Base-by-base conservation (phyloP, 306 rosid genomes). In the Casuarina equisetifolia region DNA sequence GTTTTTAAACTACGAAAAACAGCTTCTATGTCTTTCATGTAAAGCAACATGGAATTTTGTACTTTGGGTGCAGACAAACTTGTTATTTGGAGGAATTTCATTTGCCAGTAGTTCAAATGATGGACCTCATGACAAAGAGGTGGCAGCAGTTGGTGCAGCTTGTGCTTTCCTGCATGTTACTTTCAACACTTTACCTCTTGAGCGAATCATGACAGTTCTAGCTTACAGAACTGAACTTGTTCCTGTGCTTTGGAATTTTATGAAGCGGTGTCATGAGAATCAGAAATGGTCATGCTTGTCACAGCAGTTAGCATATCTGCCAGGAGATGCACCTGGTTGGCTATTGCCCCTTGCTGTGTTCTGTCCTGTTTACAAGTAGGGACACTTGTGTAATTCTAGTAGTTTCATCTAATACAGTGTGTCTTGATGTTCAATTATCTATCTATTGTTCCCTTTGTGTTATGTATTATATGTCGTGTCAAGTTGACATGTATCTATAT, bases 241-340 rank as follows among this genome's bases (percentile, higher is more conserved):
- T 82, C 92, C 92, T 35, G 96, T 89, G 82, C 97, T 94, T 53
- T 94, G 98, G 98, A 92, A 76, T 73, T 94, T 94, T 85, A 92
- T 94, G 90, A 94, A 90, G 80, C 88, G 86, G 74, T 94, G 98
- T 86, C 94, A 92, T 69, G 96, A 90, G 82, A 90, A 92, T 69
- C 88, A 90, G 79, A 92, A 86, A 74, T 92, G 98, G 98, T 79
- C 88, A 49, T 86, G 89, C 62, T 84, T 94, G 88, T 88, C 96
- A 77, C 94, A 86, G 83, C 82, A 82, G 77, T 74, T 90, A 78
- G 84, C 93, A 71, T 88, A 83, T 86, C 90, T 92, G 64, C 85
- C 96, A 8, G 97, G 96, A 68, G 98, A 92, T 84, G 89, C 94
- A 15, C 97, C 97, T 84, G 98, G 98, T 79, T 94, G 97, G 98